Base-by-base conservation (phyloP, 1,284 basidiomycete species). In the Puccinia hordei region DNA sequence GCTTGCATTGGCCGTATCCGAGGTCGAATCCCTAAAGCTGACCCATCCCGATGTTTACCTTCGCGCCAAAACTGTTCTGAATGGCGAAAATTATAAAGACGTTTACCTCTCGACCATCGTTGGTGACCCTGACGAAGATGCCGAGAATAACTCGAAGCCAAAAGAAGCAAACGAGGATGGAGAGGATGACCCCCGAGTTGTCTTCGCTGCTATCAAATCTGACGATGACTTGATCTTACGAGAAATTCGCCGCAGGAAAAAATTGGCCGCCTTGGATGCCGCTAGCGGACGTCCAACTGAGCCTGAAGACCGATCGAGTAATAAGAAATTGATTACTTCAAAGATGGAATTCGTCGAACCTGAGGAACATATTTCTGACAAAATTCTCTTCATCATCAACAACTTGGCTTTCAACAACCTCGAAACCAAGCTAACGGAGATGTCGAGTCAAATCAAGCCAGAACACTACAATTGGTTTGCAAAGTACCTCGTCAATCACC, bases 371-470 rank as follows among this genome's bases (percentile, higher is more conserved):
- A 87, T 92, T 30, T 93, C 94, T 30, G 97, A 99, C 88, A 92
- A 91, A 84, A 94, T 99, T 83, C 88, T 99, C 71, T 99, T 99
- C 88, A 94, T 98, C 84, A 91, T 99, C 87, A 99, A 99, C 88
- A 98, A 99, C 84, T 89, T 99, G 74, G 94, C 96, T 0, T 93
- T 94, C 3, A 93, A 89, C 86, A 99, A 99, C 85, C 94, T 98
- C 83, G 94, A 95, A 57, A 85, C 89, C 44, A 98, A 98, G 86
- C 87, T 95, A 49, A 86, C 87, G 59, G 95, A 97, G 84, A 94
- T 98, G 90, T 88, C 88, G 81, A 90, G 90, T 73, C 87, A 92
- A 80, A 95, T 95, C 86, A 89, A 92, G 69, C 91, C 93, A 82
- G 88, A 90, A 71, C 91, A 94, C 84, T 90, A 95, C 53, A 89